phyloP scores from a whole-genome alignment of 768 basidiomycete genomes.

The Rhodotorula babjevae region DNA sequence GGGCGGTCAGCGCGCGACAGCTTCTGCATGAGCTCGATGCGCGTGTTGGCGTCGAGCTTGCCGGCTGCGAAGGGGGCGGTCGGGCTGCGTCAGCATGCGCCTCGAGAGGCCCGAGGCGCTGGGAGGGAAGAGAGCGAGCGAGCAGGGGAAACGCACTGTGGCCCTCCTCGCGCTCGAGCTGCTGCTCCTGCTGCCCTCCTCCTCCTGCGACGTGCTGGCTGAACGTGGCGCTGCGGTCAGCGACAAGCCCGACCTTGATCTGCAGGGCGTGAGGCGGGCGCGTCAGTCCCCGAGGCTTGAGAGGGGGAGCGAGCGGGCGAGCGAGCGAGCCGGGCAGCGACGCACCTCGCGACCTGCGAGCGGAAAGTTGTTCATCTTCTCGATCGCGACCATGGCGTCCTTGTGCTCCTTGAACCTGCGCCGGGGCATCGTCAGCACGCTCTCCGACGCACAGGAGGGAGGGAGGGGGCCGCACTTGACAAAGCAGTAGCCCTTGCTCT shows the following conservation, averaged over 20 bases:
- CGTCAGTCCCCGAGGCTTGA: too few relatives aligned
- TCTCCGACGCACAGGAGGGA: too few relatives aligned
- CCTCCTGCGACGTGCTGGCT: constrained; percentile 66
- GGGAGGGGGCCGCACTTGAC: constrained; percentile 65
- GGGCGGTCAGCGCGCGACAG: constrained; percentile 74
- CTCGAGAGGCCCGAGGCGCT: too few relatives aligned
- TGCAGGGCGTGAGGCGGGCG: too few relatives aligned
- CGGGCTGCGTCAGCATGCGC: too few relatives aligned
- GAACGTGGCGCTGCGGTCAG: constrained; percentile 41
- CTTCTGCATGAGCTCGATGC: constrained; percentile 99
- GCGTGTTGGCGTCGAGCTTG: constrained; percentile 95
- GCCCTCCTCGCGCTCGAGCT: constrained; percentile 62
- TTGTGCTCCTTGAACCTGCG: constrained; percentile 78
- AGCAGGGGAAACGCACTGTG: constrained; percentile 55
- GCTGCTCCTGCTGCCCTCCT: constrained; percentile 59
- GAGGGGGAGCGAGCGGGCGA: too few relatives aligned
- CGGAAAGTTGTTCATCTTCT: constrained; percentile 99
- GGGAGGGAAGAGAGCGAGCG: not conserved
- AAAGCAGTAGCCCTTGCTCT: constrained; percentile 96
- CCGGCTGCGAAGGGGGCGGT: constrained; percentile 63
- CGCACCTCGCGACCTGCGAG: constrained; percentile 68
- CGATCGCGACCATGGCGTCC: constrained; percentile 92
- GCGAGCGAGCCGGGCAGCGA: too few relatives aligned
- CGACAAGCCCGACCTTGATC: constrained; percentile 37
- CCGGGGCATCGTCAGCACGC: too few relatives aligned